These are phyloP conservation scores for Mrakia hoshinonis DNA, from an alignment of 768 basidiomycete genomes.

Conservation along the genomic window DNA sequence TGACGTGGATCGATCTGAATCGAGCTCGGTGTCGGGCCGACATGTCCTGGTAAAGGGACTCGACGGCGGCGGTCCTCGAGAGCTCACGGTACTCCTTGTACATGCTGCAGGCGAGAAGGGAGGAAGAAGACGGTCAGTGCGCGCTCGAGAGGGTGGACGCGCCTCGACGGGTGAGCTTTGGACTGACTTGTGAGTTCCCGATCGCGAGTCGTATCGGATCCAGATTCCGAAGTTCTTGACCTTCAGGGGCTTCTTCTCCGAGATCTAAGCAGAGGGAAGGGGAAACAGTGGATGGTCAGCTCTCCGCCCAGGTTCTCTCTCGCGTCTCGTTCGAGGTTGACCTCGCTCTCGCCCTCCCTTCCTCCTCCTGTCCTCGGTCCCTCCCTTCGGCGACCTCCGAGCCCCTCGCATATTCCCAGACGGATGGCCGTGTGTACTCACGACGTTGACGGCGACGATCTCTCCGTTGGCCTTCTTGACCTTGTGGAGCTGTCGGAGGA, in stretches of 20 bases:
- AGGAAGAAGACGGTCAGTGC: neutral
- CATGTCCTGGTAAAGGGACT: constrained; percentile 98
- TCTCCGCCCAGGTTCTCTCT: neutral
- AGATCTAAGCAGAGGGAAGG: constrained; percentile 56
- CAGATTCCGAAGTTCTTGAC: constrained; percentile 99
- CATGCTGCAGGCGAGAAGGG: constrained; percentile 49
- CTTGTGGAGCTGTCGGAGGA: constrained; percentile 94
- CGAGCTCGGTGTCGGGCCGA: constrained; percentile 97
- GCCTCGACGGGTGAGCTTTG: too few species aligned
- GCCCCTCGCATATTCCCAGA: neutral
- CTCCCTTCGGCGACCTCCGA: neutral
- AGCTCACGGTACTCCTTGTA: constrained; percentile 96
- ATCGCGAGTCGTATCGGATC: constrained; percentile 98
- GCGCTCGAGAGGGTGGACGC: neutral
- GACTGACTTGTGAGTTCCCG: constrained; percentile 80
- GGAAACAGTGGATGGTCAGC: neutral
- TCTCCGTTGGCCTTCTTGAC: constrained; percentile 99
- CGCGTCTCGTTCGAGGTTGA: neutral
- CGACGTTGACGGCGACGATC: constrained; percentile 95
- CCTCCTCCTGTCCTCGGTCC: neutral
- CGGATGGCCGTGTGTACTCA: constrained; percentile 49
- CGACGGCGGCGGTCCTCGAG: constrained; percentile 86
- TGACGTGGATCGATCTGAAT: constrained; percentile 93
- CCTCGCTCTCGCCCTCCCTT: neutral
- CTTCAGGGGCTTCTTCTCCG: constrained; percentile 94